These are phyloP conservation scores for Kluyveromyces sp. DNA, from an alignment of 1,139 yeast species.

Conservation along the genomic window DNA sequence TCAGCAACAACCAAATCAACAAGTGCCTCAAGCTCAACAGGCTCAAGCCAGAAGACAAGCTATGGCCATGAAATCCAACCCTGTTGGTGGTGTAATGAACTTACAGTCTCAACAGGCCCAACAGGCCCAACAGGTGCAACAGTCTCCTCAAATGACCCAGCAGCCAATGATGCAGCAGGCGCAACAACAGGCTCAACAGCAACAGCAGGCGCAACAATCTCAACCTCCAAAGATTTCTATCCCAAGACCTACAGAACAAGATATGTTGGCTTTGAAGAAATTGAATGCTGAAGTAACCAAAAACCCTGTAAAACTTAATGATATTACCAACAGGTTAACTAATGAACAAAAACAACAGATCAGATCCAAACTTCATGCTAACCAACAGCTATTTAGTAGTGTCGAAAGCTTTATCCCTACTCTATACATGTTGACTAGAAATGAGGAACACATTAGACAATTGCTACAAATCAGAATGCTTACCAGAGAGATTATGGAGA, in stretches of 20 bases:
- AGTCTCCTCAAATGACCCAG: not conserved
- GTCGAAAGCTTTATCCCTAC: conserved; percentile 74
- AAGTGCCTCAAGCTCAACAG: conserved; percentile 1
- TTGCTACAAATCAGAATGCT: conserved; percentile 71
- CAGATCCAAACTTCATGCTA: conserved; percentile 47
- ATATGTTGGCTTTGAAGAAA: conserved; percentile 48
- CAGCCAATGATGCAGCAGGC: conserved; percentile 4
- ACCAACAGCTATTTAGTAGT: conserved; percentile 57
- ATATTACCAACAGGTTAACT: conserved; percentile 52
- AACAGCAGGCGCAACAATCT: conserved; percentile 6
- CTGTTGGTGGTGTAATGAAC: not conserved
- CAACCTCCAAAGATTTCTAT: conserved; percentile 20
- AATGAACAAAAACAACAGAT: conserved; percentile 60
- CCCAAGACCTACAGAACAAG: conserved; percentile 37
- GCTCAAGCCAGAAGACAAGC: not conserved
- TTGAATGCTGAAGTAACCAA: conserved; percentile 63
- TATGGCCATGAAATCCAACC: not conserved
- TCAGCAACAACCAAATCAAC: conserved; percentile 3
- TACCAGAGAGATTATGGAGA: conserved; percentile 67
- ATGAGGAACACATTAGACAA: conserved; percentile 65
- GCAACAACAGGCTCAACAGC: conserved; percentile 8
- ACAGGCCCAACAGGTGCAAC: not conserved
- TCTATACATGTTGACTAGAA: conserved; percentile 65
- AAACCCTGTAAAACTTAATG: conserved; percentile 58
- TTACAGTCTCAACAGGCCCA: not conserved